Percentiles rank a stretch among this genome's conserved stretches.
These are phyloP conservation scores for Pseudogymnoascus sp. DNA, from an alignment of 2,329 filamentous ascomycete genomes.

Conservation along the genomic window DNA sequence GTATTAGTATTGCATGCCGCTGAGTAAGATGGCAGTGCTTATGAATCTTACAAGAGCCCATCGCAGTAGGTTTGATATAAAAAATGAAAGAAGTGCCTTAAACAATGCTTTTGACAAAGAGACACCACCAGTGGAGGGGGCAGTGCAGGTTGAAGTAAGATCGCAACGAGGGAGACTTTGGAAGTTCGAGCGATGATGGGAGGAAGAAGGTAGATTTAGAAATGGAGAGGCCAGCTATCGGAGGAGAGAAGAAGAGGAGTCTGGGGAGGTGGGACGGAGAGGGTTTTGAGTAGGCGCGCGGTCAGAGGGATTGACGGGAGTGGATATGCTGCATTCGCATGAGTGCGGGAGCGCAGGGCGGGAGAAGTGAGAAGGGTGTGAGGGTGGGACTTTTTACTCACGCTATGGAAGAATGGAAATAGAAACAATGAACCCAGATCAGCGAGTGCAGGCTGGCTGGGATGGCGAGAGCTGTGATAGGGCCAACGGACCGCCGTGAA, in stretches of 20 bases:
- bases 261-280: slow-evolving; percentile 20
- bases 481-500: not conserved
- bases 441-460: not conserved
- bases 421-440: not conserved
- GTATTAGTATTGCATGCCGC: not conserved
- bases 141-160: slow-evolving; percentile 17
- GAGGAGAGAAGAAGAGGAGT: slow-evolving; percentile 20
- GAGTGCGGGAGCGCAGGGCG: not conserved
- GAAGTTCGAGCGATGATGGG: slow-evolving; percentile 18
- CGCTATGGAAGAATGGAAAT: not conserved
- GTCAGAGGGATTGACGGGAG: not conserved
- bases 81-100: slow-evolving; percentile 2
- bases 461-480: not conserved
- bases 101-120: slow-evolving; percentile 15
- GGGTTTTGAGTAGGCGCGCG: slow-evolving; percentile 28
- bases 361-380: not conserved
- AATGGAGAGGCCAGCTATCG: slow-evolving; percentile 31
- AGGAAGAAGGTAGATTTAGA: slow-evolving; percentile 22
- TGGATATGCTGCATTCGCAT: not conserved
- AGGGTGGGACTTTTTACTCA: not conserved
- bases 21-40: not conserved
- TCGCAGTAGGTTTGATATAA: not conserved
- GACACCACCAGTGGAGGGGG: slow-evolving; percentile 16
- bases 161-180: slow-evolving; percentile 19
- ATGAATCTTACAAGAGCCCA: slow-evolving; percentile 1